Evolutionary conservation across 805 yeast genomes (phyloP), one percentile per base, ranked within the genome.

Genomic region (Saturnispora sekii): DNA sequence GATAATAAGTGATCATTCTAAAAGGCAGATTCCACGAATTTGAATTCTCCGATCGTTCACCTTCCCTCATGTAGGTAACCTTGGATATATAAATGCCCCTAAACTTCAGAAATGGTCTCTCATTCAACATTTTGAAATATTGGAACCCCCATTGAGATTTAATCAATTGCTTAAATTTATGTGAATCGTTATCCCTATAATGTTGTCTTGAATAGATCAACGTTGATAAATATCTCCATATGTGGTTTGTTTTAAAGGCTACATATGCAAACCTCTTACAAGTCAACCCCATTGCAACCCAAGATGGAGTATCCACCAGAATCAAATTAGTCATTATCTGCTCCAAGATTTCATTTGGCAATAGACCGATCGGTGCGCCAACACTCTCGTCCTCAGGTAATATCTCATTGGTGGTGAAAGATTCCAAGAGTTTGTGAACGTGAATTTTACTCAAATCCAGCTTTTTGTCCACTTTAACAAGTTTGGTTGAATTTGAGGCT

Each of bases 31-130:
- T 62, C 82, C 93, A 78, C 5, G 84, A 72, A 29, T 69, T 68
- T 1, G 84, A 75, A 38, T 79, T 74, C 51, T 77, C 84, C 8
- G 77, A 73, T 42, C 79, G 72, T 2, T 84, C 81, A 32, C 97
- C 97, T 55, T 84, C 87, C 44, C 95, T 73, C 52, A 83, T 75
- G 62, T 88, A 89, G 49, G 84, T 84, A 42, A 89, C 84, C 15
- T 81, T 84, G 54, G 95, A 80, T 17, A 90, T 84, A 54, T 90
- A 90, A 15, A 87, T 72, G 1, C 98, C 98, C 44, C 77, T 69
- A 59, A 76, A 85, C 55, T 90, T 82, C 31, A 89, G 54, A 54
- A 81, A 82, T 0, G 97, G 96, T 34, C 96, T 66, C 32, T 74
- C 72, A 36, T 61, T 54, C 35, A 77, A 66, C 85, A 83, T 77